These are phyloP conservation scores for Fusarium brachygibbosum DNA, from an alignment of 2,329 filamentous ascomycete species.

Conservation along the genomic window DNA sequence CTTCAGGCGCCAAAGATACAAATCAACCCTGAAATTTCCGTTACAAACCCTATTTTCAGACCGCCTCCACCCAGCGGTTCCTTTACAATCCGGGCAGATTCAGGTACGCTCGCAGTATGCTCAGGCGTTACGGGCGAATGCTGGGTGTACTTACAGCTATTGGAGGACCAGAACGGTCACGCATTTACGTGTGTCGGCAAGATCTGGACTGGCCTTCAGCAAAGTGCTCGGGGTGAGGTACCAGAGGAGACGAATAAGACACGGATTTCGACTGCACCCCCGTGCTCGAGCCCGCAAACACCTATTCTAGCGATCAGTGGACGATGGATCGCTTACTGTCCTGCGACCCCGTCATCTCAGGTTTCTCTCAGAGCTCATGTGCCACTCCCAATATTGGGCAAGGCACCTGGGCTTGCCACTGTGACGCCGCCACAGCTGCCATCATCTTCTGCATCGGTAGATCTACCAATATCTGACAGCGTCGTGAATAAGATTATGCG, in stretches of 20 bases:
- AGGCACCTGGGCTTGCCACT: slow-evolving; percentile 69
- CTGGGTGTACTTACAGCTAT: slow-evolving; percentile 76
- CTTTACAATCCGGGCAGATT: slow-evolving; percentile 79
- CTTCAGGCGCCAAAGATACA: slow-evolving; percentile 76
- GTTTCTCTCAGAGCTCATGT: slow-evolving; percentile 77
- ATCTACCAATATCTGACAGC: slow-evolving; percentile 78
- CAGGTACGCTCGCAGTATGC: slow-evolving; percentile 77
- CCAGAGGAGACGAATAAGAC: slow-evolving; percentile 61
- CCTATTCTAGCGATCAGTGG: slow-evolving; percentile 78
- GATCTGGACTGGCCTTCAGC: slow-evolving; percentile 89
- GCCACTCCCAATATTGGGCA: slow-evolving; percentile 66
- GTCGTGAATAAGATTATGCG: slow-evolving; percentile 82
- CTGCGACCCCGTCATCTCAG: slow-evolving; percentile 77
- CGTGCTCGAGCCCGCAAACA: slow-evolving; percentile 64
- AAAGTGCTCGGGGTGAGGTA: slow-evolving; percentile 63
- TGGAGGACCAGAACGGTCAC: slow-evolving; percentile 58
- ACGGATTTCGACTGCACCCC: slow-evolving; percentile 54
- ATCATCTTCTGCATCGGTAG: slow-evolving; percentile 74
- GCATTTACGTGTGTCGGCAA: slow-evolving; percentile 82
- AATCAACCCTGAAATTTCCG: slow-evolving; percentile 66
- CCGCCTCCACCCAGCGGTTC: slow-evolving; percentile 79
- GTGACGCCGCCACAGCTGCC: slow-evolving; percentile 79
- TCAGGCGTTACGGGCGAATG: slow-evolving; percentile 90
- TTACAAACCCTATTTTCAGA: slow-evolving; percentile 74
- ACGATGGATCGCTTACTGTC: slow-evolving; percentile 83